phyloP scores from a whole-genome alignment of 257 asterid genomes.

The Penstemon eatonii region DNA sequence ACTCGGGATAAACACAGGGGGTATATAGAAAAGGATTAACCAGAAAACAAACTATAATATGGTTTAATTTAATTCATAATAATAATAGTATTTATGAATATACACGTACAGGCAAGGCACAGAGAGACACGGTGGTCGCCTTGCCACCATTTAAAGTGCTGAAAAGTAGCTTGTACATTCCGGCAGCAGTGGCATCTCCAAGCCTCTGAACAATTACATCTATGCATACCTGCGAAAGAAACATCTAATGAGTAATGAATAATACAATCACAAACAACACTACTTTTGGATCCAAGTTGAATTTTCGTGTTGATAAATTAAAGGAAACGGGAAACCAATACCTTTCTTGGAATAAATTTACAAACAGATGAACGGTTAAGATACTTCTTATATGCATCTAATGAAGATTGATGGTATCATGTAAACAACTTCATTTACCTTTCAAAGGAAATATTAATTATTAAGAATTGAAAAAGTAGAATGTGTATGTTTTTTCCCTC shows the following conservation, averaged over 20 bases:
- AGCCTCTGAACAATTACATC: constrained; percentile 96
- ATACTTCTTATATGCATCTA: constrained; percentile 11
- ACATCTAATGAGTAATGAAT: too few species aligned
- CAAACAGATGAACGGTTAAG: not conserved
- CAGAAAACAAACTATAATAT: constrained; percentile 1
- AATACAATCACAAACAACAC: not conserved
- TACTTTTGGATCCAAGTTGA: not conserved
- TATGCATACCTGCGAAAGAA: constrained; percentile 69
- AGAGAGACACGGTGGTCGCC: constrained; percentile 64
- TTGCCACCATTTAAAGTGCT: constrained; percentile 62
- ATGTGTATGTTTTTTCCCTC: constrained; percentile 3
- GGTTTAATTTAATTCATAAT: not conserved
- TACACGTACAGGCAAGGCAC: constrained; percentile 73
- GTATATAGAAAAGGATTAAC: not conserved
- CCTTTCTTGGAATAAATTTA: not conserved
- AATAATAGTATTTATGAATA: not conserved
- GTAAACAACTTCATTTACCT: not conserved
- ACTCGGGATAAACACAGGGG: not conserved
- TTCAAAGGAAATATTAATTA: not conserved
- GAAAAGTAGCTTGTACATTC: constrained; percentile 77
- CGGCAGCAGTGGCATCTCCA: constrained; percentile 98
- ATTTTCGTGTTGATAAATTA: not conserved
- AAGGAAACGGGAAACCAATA: not conserved
- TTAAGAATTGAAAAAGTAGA: not conserved
- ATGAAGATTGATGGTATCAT: not conserved